phyloP scores from a whole-genome alignment of 2,329 filamentous ascomycete species.

The Fonsecaea pedrosoi region DNA sequence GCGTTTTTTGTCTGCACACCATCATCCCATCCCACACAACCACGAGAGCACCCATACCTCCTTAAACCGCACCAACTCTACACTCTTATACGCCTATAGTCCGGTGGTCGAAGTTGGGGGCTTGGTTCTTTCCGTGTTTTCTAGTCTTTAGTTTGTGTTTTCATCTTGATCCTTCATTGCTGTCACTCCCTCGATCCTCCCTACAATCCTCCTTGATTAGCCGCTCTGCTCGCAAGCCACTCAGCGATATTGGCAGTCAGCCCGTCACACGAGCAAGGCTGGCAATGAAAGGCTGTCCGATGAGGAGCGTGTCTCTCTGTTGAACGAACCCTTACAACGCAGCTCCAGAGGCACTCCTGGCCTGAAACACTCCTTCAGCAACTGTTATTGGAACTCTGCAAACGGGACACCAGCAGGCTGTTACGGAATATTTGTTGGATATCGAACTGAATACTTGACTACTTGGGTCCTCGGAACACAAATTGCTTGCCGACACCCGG shows the following conservation, averaged over 20 bases:
- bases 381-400: background rate
- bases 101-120: constrained; percentile 5
- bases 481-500: constrained; percentile 3
- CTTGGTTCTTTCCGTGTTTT: constrained; percentile 6
- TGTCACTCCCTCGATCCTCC: constrained; percentile 31
- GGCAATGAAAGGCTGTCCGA: constrained; percentile 20
- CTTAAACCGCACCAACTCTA: constrained; percentile 10
- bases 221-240: constrained; percentile 30
- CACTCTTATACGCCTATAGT: constrained; percentile 25
- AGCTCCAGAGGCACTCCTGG: constrained; percentile 1
- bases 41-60: constrained; percentile 7
- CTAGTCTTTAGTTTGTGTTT: constrained; percentile 12
- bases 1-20: constrained; percentile 20
- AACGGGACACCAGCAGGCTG: background rate
- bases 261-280: constrained; percentile 26
- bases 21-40: constrained; percentile 12
- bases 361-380: background rate
- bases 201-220: constrained; percentile 32
- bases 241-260: constrained; percentile 25
- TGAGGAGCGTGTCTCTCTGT: constrained; percentile 9
- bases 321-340: background rate
- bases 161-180: constrained; percentile 18
- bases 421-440: background rate
- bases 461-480: background rate
- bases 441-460: constrained; percentile 1